Percentiles rank a stretch among this genome's conserved stretches.
These are phyloP conservation scores for Phanerochaete sordida DNA, from an alignment of 768 basidiomycete genomes.

Conservation along the genomic window DNA sequence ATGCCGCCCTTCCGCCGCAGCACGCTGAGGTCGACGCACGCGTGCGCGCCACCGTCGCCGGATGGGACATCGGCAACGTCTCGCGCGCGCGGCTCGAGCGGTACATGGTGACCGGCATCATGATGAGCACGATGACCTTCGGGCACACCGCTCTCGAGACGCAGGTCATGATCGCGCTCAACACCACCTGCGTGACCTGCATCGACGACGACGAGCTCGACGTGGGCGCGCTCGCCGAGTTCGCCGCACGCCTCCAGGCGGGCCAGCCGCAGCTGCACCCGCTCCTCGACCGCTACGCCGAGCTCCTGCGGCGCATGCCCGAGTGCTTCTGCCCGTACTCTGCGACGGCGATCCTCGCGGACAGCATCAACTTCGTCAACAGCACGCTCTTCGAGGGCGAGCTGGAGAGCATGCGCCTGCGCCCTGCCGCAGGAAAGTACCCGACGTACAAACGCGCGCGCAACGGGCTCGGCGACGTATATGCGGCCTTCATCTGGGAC, in stretches of 20 bases:
- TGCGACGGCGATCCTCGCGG: constrained; percentile 32
- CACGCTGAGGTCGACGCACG: too few relatives aligned
- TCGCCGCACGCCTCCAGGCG: constrained; percentile 1
- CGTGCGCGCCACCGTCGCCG: neutral
- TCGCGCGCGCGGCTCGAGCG: neutral
- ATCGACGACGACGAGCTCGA: constrained; percentile 10
- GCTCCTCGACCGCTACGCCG: constrained; percentile 22
- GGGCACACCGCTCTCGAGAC: constrained; percentile 2
- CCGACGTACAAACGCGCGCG: constrained; percentile 21
- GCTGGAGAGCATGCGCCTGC: constrained; percentile 24
- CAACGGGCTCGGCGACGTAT: constrained; percentile 33
- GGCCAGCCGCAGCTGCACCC: constrained; percentile 10
- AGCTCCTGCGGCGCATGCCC: constrained; percentile 26
- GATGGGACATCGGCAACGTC: neutral
- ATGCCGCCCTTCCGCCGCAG: too few relatives aligned
- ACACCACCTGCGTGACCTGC: neutral
- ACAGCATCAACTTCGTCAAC: constrained; percentile 32
- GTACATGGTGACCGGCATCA: constrained; percentile 1
- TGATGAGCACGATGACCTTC: neutral
- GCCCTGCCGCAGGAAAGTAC: constrained; percentile 19
- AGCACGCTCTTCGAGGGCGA: constrained; percentile 31
- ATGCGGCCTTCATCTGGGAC: constrained; percentile 31
- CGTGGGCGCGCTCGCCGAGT: neutral
- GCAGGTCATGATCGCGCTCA: constrained; percentile 11
- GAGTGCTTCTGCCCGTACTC: constrained; percentile 26